A percentile compares a stretch with the other conserved stretches of the same genome.
Conservation (phyloP, 768 basidiomycete genomes). For the Agrocybe chaxingu region DNA sequence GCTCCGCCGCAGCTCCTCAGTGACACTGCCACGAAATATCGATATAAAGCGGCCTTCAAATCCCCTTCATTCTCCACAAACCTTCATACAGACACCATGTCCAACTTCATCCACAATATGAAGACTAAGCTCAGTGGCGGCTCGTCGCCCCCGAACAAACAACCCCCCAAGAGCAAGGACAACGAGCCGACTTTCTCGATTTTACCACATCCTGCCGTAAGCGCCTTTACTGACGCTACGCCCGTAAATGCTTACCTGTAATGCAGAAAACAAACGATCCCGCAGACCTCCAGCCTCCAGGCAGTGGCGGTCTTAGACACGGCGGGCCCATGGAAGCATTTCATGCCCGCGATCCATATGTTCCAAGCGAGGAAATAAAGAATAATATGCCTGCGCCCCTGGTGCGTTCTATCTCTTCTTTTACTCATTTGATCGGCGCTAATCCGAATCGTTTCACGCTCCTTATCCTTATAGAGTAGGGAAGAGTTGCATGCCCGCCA, state of each 20-base stretch:
- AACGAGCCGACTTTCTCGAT: conserved; percentile 46
- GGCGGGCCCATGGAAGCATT: conserved; percentile 41
- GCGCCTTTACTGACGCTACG: background rate
- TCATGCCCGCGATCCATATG: conserved; percentile 48
- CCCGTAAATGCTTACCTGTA: background rate
- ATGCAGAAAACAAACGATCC: conserved; percentile 60
- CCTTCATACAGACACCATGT: conserved; percentile 15
- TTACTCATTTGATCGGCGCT: background rate
- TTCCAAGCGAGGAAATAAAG: conserved; percentile 42
- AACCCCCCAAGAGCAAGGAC: too few relatives aligned
- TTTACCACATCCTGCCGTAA: conserved; percentile 61
- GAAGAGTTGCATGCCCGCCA: conserved; percentile 46
- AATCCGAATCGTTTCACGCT: background rate
- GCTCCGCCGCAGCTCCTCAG: too few relatives aligned
- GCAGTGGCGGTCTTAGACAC: conserved; percentile 31
- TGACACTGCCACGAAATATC: conserved; percentile 1
- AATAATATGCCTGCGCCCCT: conserved; percentile 44
- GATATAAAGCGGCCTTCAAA: background rate
- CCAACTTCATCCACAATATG: conserved; percentile 22
- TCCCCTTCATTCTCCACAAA: conserved; percentile 2
- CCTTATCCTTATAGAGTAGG: conserved; percentile 32
- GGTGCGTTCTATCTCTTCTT: conserved; percentile 28
- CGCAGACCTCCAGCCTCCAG: conserved; percentile 40
- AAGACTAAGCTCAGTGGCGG: conserved; percentile 16
- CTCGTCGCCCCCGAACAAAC: too few relatives aligned